phyloP scores from a whole-genome alignment of 148 eudicot genomes.

The Vaccinium corymbosum region DNA sequence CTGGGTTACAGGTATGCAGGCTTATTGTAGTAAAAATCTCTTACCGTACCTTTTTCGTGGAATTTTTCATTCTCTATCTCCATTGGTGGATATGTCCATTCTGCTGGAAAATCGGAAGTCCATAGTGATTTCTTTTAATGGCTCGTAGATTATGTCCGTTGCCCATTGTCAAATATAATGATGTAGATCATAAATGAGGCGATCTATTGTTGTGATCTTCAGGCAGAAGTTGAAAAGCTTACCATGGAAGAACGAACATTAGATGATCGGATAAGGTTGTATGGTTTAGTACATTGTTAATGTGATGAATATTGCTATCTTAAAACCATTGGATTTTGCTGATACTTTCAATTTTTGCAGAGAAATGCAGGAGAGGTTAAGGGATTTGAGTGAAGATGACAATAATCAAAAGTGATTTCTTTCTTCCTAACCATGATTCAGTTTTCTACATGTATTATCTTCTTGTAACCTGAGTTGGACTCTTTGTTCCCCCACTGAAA shows the following conservation, averaged over 20 bases:
- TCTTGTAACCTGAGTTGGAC: background rate
- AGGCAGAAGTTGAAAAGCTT: conserved; percentile 86
- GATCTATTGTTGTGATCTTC: conserved; percentile 12
- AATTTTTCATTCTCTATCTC: conserved; percentile 2
- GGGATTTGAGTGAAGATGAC: conserved; percentile 87
- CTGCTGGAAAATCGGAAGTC: background rate
- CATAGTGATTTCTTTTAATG: background rate
- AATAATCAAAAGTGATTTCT: conserved; percentile 60
- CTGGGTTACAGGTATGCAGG: conserved; percentile 60
- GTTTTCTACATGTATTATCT: background rate
- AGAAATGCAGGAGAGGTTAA: conserved; percentile 78
- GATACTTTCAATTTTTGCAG: conserved; percentile 48
- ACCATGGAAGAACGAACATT: conserved; percentile 65
- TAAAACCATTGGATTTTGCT: conserved; percentile 22
- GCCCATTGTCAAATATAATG: background rate
- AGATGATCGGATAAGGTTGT: conserved; percentile 85
- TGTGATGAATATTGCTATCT: conserved; percentile 17
- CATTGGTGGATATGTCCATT: background rate
- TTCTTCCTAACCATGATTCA: background rate
- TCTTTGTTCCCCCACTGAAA: background rate
- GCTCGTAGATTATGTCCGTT: background rate
- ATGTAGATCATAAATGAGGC: background rate
- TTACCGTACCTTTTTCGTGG: background rate
- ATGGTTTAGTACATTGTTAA: conserved; percentile 17
- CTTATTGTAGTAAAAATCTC: background rate